A percentile compares a stretch with the other conserved stretches of the same genome.
Evolutionary conservation across 148 eudicot genomes (phyloP).

Genomic region (Fagopyrum tataricum): DNA sequence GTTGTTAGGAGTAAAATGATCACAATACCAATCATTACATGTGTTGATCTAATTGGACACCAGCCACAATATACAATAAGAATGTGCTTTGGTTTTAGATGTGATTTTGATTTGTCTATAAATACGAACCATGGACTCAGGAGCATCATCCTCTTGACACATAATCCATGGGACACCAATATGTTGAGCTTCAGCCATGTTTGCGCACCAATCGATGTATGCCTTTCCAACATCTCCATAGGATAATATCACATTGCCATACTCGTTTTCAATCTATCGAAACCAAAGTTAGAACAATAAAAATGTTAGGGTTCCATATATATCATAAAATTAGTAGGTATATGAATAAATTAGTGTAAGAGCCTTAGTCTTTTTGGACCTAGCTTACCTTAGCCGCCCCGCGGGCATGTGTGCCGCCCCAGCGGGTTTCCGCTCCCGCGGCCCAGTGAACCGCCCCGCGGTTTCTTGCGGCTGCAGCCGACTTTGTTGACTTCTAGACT

Average conservation of each 20-base stretch:
- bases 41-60: slow-evolving; percentile 32
- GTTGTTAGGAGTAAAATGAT: slow-evolving; percentile 30
- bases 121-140: slow-evolving; percentile 32
- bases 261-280: slow-evolving; percentile 12
- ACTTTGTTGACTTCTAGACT: too few species aligned
- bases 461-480: too few species aligned
- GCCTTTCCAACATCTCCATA: slow-evolving; percentile 9
- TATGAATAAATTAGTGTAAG: too few species aligned
- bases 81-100: background rate
- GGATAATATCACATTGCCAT: background rate
- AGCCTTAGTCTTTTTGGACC: too few species aligned
- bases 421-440: too few species aligned
- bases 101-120: background rate
- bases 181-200: slow-evolving; percentile 10
- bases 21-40: slow-evolving; percentile 51
- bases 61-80: background rate
- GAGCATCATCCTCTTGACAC: slow-evolving; percentile 49
- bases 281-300: background rate
- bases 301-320: too few species aligned
- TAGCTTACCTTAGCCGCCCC: too few species aligned
- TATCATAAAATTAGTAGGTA: too few species aligned
- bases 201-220: slow-evolving; percentile 8
- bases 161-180: slow-evolving; percentile 42
- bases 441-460: too few species aligned
- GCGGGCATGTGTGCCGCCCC: too few species aligned